Evolutionary conservation across 331 rosid genomes (phyloP).

Genomic region (Pyrus hybrid): DNA sequence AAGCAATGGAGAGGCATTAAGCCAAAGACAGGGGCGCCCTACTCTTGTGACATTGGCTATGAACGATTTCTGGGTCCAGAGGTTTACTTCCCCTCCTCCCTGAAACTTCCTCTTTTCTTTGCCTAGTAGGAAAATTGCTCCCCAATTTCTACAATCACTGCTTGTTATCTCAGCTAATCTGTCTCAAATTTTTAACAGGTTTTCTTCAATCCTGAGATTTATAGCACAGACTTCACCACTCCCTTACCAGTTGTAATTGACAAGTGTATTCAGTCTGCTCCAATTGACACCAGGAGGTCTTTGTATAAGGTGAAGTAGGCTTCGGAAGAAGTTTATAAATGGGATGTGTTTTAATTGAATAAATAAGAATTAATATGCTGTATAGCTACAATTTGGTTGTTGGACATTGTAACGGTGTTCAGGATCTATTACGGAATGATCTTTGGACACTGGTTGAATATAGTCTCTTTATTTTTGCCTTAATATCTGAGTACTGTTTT

Average conservation of each 20-base stretch:
- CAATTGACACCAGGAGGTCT: conserved; percentile 96
- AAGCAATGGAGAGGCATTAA: conserved; percentile 97
- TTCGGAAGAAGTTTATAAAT: neutral
- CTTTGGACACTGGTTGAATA: neutral
- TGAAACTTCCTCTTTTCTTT: neutral
- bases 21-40: conserved; percentile 95
- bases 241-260: conserved; percentile 90
- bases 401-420: neutral
- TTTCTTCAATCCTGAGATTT: conserved; percentile 96
- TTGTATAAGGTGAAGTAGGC: conserved; percentile 68
- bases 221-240: conserved; percentile 68
- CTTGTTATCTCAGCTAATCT: conserved; percentile 1
- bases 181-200: conserved; percentile 35
- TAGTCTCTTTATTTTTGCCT: neutral
- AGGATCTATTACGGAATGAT: neutral
- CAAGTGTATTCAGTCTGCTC: conserved; percentile 97
- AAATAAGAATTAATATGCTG: neutral
- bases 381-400: conserved; percentile 1
- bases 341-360: neutral
- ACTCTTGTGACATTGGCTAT: conserved; percentile 97
- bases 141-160: neutral
- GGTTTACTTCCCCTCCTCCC: conserved; percentile 34
- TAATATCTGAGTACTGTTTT: neutral
- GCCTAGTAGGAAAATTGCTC: too few relatives aligned
- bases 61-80: conserved; percentile 99